Conservation (phyloP, 352 stramenopile species). For the Pythium biforme region DNA sequence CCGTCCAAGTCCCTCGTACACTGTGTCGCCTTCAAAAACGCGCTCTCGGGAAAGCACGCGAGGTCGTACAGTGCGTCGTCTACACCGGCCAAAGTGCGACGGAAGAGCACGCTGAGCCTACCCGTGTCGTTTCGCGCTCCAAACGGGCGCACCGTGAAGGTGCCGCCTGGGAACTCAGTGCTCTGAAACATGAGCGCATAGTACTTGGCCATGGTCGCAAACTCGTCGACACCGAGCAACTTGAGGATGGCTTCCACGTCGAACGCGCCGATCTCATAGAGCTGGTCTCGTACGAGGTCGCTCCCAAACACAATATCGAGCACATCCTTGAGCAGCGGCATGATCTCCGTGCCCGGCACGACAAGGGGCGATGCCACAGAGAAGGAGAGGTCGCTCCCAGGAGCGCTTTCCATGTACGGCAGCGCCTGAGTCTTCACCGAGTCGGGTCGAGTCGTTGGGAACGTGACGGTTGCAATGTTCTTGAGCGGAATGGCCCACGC, state of each 20-base stretch:
- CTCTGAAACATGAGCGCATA: constrained; percentile 43
- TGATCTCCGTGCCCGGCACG: constrained; percentile 30
- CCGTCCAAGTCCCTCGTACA: constrained; percentile 30
- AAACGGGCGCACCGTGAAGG: constrained; percentile 34
- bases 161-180: constrained; percentile 36
- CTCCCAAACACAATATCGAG: constrained; percentile 29
- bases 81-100: constrained; percentile 4
- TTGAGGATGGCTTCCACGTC: constrained; percentile 41
- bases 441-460: constrained; percentile 34
- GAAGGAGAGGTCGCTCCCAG: constrained; percentile 1
- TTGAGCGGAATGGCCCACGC: constrained; percentile 38
- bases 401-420: constrained; percentile 11
- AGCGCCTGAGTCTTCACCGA: constrained; percentile 10
- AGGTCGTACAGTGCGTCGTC: constrained; percentile 31
- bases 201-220: constrained; percentile 35
- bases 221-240: constrained; percentile 34
- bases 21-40: constrained; percentile 29
- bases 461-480: constrained; percentile 39
- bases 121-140: background rate
- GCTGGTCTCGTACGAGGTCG: constrained; percentile 28
- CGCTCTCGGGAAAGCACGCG: constrained; percentile 27
- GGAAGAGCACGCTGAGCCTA: constrained; percentile 33
- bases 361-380: background rate
- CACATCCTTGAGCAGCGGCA: constrained; percentile 31
- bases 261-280: constrained; percentile 29